Percentiles rank a stretch among this genome's conserved stretches.
Conservation (phyloP, 2,329 filamentous ascomycete species). For the Neonectria hederae region DNA sequence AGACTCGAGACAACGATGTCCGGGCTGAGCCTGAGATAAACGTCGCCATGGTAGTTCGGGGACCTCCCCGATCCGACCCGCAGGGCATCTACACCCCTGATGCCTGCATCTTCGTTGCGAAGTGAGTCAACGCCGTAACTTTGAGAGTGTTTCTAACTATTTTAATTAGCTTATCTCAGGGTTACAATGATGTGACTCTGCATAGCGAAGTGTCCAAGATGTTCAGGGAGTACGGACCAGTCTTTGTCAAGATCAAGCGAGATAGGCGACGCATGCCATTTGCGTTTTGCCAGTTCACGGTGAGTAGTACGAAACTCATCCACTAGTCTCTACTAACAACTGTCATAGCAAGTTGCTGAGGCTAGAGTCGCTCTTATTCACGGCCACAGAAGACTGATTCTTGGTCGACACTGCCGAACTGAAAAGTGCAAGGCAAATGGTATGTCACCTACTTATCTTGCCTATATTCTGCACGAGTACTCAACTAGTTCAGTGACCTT, state of each 20-base stretch:
- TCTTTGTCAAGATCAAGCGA: constrained; percentile 71
- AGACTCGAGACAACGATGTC: not conserved
- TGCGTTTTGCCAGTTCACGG: constrained; percentile 71
- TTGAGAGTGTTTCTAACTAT: not conserved
- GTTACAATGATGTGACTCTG: constrained; percentile 60
- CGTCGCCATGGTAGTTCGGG: not conserved
- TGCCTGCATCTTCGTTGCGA: constrained; percentile 72
- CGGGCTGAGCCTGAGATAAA: not conserved
- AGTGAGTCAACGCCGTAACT: constrained; percentile 57
- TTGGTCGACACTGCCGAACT: constrained; percentile 66
- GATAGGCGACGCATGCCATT: constrained; percentile 68
- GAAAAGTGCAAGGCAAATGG: constrained; percentile 69
- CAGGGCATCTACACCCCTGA: constrained; percentile 63
- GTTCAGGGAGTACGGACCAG: constrained; percentile 64
- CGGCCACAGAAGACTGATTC: constrained; percentile 59
- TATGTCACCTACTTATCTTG: constrained; percentile 46
- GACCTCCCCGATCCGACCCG: constrained; percentile 50
- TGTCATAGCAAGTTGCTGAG: constrained; percentile 55
- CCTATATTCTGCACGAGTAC: constrained; percentile 8
- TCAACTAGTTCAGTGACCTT: constrained; percentile 56
- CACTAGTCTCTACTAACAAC: constrained; percentile 35
- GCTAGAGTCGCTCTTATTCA: constrained; percentile 59
- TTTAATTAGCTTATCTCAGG: constrained; percentile 59
- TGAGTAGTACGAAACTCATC: constrained; percentile 47
- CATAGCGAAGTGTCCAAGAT: constrained; percentile 60